Evolutionary conservation across 129 eudicot genomes (phyloP), one percentile per base, ranked within the genome.

Genomic region (Flaveria linearis): DNA sequence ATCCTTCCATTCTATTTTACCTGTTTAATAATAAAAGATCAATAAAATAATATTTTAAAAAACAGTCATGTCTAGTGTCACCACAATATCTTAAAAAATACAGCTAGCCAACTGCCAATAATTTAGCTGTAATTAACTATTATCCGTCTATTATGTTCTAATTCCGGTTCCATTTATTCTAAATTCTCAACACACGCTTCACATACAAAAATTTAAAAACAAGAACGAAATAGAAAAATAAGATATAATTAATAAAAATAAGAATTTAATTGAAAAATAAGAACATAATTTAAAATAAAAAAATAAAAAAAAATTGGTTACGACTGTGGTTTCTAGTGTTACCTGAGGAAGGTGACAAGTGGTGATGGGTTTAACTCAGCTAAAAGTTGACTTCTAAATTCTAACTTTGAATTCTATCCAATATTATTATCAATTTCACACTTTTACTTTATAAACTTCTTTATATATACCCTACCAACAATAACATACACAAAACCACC

Each of bases 281-380:
- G 39, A 50, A 43, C 9, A 61, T 9, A 16, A 3, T 13, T 26
- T 26, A 12, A 5, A 12, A 12, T n/a, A n/a, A 26, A 9, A 11
- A 10, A 69, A 10, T 50, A 65, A 42, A n/a, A 14, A 58, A 55
- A 20, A 56, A 65, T 14, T 17, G 2, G 51, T 74, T 63, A 71
- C 78, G 73, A 68, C 14, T 77, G 23, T 71, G 45, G 18, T 72
- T 82, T 4, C 5, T 68, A 85, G 83, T 84, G 52, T 43, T 61
- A 89, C 68, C 60, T 62, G 77, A 85, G 92, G 96, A 60, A 83
- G 96, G 92, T 78, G 36, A 45, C 78, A 85, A 41, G 7, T 80
- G 88, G 96, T 82, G 90, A 81, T 78, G 85, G 63, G 7, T 70
- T 85, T 41, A 80, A 74, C 69, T 72, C 62, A 45, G 7, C 64